These are phyloP conservation scores for Pythium dissimile DNA, from an alignment of 352 stramenopile genomes.

Conservation along the genomic window DNA sequence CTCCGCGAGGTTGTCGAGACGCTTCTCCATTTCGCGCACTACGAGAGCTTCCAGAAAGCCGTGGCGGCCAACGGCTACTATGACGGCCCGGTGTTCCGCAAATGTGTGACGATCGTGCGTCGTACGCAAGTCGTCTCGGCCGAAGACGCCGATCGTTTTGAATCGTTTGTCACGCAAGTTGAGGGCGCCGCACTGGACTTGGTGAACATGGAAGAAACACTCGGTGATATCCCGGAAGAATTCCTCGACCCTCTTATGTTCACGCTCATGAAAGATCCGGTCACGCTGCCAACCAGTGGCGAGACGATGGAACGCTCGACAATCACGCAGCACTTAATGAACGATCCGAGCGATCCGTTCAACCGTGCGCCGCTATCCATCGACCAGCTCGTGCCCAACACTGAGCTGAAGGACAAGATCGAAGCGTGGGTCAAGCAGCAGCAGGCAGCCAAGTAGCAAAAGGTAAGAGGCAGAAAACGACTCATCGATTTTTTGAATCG, in stretches of 20 bases:
- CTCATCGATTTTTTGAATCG: no score
- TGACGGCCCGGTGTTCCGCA: slow-evolving; percentile 66
- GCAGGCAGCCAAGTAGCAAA: slow-evolving; percentile 14
- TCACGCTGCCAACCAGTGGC: slow-evolving; percentile 88
- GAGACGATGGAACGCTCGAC: slow-evolving; percentile 91
- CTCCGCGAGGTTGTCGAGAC: slow-evolving; percentile 95
- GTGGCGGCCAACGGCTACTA: slow-evolving; percentile 91
- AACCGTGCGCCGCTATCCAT: slow-evolving; percentile 89
- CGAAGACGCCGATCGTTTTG: slow-evolving; percentile 42
- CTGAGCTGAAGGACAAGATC: slow-evolving; percentile 63
- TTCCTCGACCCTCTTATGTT: slow-evolving; percentile 95
- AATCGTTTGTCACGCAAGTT: slow-evolving; percentile 55
- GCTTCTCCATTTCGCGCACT: slow-evolving; percentile 92
- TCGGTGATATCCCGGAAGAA: slow-evolving; percentile 94
- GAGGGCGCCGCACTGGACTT: slow-evolving; percentile 41
- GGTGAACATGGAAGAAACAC: slow-evolving; percentile 65
- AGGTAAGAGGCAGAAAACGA: no score
- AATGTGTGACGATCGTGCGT: slow-evolving; percentile 63
- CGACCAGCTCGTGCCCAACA: slow-evolving; percentile 56
- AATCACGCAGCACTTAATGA: slow-evolving; percentile 96
- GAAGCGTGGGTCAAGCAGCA: slow-evolving; percentile 43
- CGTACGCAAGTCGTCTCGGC: slow-evolving; percentile 61
- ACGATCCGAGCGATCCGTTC: slow-evolving; percentile 97
- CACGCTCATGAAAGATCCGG: slow-evolving; percentile 96
- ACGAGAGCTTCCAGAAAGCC: slow-evolving; percentile 88